phyloP scores from a whole-genome alignment of 1,284 basidiomycete species.

The Cystobasidium sp. region DNA sequence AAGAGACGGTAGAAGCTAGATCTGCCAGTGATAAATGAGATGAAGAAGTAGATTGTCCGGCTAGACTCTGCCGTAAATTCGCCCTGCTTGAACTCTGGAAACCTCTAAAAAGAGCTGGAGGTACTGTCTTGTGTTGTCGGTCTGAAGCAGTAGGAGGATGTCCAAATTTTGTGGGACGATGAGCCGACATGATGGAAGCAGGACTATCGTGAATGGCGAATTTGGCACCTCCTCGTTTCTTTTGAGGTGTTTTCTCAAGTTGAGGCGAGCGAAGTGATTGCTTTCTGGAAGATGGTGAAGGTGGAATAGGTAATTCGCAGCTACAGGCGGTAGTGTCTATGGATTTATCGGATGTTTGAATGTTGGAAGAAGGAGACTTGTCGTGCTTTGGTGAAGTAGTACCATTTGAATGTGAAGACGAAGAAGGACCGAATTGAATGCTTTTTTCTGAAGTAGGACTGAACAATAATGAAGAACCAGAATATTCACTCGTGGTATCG shows the following conservation, averaged over 20 bases:
- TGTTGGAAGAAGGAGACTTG: no score
- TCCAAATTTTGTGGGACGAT: background rate
- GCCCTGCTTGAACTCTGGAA: conserved; percentile 14
- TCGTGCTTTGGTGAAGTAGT: background rate
- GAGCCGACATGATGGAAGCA: background rate
- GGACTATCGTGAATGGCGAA: conserved; percentile 23
- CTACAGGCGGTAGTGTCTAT: conserved; percentile 2
- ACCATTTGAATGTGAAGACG: background rate
- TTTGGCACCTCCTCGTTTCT: background rate
- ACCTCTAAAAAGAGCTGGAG: conserved; percentile 8
- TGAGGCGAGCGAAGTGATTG: background rate
- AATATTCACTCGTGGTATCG: conserved; percentile 2
- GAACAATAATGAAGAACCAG: conserved; percentile 4
- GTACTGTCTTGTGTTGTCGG: background rate
- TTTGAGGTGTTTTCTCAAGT: background rate
- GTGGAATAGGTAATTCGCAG: background rate
- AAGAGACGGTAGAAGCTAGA: conserved; percentile 1
- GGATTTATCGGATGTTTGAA: background rate
- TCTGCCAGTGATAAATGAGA: conserved; percentile 14
- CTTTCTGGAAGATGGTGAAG: background rate
- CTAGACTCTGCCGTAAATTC: conserved; percentile 5
- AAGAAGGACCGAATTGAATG: background rate
- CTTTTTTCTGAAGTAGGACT: conserved; percentile 10
- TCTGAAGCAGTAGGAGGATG: background rate
- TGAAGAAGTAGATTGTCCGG: conserved; percentile 5